Conservation (phyloP, 306 rosid genomes). For the Psophocarpus tetragonolobus region DNA sequence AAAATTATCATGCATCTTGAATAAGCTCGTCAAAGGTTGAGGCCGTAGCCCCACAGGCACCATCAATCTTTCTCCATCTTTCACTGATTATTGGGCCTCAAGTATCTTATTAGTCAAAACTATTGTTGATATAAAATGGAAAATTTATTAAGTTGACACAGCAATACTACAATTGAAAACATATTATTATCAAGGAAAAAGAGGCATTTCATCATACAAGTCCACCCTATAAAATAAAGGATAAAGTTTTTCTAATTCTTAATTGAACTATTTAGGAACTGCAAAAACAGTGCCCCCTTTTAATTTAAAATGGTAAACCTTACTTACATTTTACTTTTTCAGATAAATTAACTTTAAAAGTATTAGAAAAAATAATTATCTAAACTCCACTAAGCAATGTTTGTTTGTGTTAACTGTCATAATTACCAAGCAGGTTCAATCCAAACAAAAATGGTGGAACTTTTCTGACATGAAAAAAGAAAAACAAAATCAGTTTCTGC, state of each 20-base stretch:
- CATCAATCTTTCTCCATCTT: not conserved
- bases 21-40: not conserved
- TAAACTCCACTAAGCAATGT: slow-evolving; percentile 40
- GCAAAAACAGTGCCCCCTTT: not conserved
- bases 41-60: slow-evolving; percentile 9
- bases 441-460: not conserved
- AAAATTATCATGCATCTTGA: not conserved
- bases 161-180: slow-evolving; percentile 45
- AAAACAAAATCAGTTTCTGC: not conserved
- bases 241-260: not conserved
- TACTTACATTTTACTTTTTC: not conserved
- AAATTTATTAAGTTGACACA: slow-evolving; percentile 57
- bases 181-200: not conserved
- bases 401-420: slow-evolving; percentile 25
- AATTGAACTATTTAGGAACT: not conserved
- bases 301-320: not conserved
- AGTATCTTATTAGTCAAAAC: slow-evolving; percentile 29
- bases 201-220: slow-evolving; percentile 8
- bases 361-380: not conserved
- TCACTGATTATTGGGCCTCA: slow-evolving; percentile 38
- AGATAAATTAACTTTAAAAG: not conserved
- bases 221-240: slow-evolving; percentile 17
- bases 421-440: slow-evolving; percentile 26
- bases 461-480: not conserved
- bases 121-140: slow-evolving; percentile 13